Evolutionary conservation across 2,329 filamentous ascomycete species (phyloP), one percentile per base, ranked within the genome.

Genomic region (Cryoendolithus antarcticus): DNA sequence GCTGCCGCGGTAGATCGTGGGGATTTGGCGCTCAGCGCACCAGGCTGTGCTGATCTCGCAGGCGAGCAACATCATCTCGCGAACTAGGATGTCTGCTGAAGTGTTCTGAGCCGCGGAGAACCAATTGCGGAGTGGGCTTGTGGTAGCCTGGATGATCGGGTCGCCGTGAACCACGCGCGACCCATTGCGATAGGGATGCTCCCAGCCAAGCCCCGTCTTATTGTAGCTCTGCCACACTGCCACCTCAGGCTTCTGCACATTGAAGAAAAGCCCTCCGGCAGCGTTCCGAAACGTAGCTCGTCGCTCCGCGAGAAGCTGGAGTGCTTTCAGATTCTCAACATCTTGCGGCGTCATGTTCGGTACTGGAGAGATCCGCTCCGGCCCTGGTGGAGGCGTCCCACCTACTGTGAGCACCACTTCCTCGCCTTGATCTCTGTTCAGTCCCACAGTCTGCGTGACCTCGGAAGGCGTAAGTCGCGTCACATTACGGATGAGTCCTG

Each of bases 51-150:
- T 67, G n/a, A 67, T 57, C 35, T 69, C 63, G 39, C 66, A 64
- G 10, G 70, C 74, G 13, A 78, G 54, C 42, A 75, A 57, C 75
- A 80, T 80, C 28, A 64, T 48, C 36, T 71, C 62, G 60, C 59
- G 45, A 55, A 66, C 42, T 44, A 62, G 55, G 15, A 60, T 52
- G 12, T 50, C 51, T 31, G 42, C 41, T 4, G 44, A 39, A 12
- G 38, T 15, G 34, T 42, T 37, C 13, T 37, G 37, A 19, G 34
- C 32, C 1, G 48, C 31, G n/a, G n/a, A n/a, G 41, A 60, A 57
- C 49, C 52, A 55, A 44, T 58, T 56, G n/a, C 15, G 54, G 41
- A 64, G 54, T 21, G 53, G 38, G 11, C 56, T 50, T 2, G 56
- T 54, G 9, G 45, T 42, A 21, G 56, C 39, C 32, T 64, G 53